A percentile compares a stretch with the other conserved stretches of the same genome.
Conservation (phyloP, 1,284 basidiomycete genomes). For the Stereum hirsutum region DNA sequence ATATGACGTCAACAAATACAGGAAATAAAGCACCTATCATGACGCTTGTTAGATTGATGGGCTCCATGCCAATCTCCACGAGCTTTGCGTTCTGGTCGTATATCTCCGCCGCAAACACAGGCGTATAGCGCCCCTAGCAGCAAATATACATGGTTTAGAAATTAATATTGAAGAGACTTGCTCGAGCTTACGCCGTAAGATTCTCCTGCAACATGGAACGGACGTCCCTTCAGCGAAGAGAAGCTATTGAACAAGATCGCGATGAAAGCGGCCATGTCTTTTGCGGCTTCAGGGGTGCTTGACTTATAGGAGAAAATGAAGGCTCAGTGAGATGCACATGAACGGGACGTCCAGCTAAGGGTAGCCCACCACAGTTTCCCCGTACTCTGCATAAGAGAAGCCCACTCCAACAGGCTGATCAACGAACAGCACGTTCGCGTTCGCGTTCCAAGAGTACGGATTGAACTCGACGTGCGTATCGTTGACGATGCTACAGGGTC, state of each 20-base stretch:
- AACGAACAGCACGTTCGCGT: slow-evolving; percentile 65
- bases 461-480: slow-evolving; percentile 36
- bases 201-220: slow-evolving; percentile 69
- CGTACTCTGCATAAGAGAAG: slow-evolving; percentile 67
- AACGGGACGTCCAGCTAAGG: too few relatives aligned
- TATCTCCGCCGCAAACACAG: slow-evolving; percentile 73
- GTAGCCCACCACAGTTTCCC: slow-evolving; percentile 44
- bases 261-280: slow-evolving; percentile 62
- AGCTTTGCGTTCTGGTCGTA: slow-evolving; percentile 69
- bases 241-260: slow-evolving; percentile 71
- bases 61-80: slow-evolving; percentile 48
- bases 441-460: slow-evolving; percentile 58
- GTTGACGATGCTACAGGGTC: slow-evolving; percentile 42
- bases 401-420: slow-evolving; percentile 61
- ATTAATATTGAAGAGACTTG: not conserved
- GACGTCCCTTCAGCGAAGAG: slow-evolving; percentile 51
- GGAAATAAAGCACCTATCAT: slow-evolving; percentile 61
- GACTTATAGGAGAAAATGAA: not conserved
- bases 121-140: slow-evolving; percentile 70
- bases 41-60: slow-evolving; percentile 72
- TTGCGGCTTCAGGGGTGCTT: slow-evolving; percentile 39
- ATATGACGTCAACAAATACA: not conserved
- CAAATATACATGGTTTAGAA: not conserved
- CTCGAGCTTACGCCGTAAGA: slow-evolving; percentile 46
- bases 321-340: not conserved